Percentiles rank a stretch among this genome's conserved stretches.
Evolutionary conservation across 768 basidiomycete genomes (phyloP).

Genomic region (Pulveroboletus ravenelii): DNA sequence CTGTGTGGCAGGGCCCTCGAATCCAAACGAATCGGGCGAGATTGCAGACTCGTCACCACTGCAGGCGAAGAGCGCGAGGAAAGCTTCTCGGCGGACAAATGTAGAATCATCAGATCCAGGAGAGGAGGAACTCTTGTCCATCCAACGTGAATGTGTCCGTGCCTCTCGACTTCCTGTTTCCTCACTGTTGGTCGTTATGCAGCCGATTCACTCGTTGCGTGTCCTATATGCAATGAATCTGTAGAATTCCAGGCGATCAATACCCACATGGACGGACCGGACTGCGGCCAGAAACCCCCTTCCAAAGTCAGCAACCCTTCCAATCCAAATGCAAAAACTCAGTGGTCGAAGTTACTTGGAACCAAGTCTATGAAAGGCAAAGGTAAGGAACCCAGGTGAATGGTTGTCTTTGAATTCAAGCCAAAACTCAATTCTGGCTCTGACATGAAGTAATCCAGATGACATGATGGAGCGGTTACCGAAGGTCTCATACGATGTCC

Average conservation of each 20-base stretch:
- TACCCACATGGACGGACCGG: slow-evolving; percentile 56
- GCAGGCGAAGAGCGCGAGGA: slow-evolving; percentile 19
- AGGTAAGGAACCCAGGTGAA: slow-evolving; percentile 31
- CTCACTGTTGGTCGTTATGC: slow-evolving; percentile 4
- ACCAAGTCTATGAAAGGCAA: slow-evolving; percentile 38
- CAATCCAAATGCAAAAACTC: slow-evolving; percentile 23
- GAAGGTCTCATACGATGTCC: slow-evolving; percentile 58
- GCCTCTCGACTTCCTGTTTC: background rate
- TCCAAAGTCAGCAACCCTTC: slow-evolving; percentile 19
- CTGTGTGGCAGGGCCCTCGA: slow-evolving; percentile 29
- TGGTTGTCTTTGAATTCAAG: background rate
- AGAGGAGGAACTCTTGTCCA: slow-evolving; percentile 24
- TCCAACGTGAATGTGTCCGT: slow-evolving; percentile 14
- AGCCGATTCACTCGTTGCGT: slow-evolving; percentile 42
- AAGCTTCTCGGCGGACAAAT: slow-evolving; percentile 8
- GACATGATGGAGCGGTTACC: slow-evolving; percentile 47
- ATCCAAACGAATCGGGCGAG: slow-evolving; percentile 22
- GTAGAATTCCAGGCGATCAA: slow-evolving; percentile 53
- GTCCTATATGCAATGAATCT: slow-evolving; percentile 55
- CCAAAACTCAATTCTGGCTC: slow-evolving; percentile 13
- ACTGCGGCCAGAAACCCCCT: slow-evolving; percentile 35
- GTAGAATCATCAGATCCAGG: slow-evolving; percentile 29
- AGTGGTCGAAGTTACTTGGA: slow-evolving; percentile 43
- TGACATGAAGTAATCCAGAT: slow-evolving; percentile 24
- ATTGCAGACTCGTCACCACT: slow-evolving; percentile 19